Evolutionary conservation across 805 yeast species (phyloP), one percentile per base, ranked within the genome.

Genomic region (Yarrowia sp.): DNA sequence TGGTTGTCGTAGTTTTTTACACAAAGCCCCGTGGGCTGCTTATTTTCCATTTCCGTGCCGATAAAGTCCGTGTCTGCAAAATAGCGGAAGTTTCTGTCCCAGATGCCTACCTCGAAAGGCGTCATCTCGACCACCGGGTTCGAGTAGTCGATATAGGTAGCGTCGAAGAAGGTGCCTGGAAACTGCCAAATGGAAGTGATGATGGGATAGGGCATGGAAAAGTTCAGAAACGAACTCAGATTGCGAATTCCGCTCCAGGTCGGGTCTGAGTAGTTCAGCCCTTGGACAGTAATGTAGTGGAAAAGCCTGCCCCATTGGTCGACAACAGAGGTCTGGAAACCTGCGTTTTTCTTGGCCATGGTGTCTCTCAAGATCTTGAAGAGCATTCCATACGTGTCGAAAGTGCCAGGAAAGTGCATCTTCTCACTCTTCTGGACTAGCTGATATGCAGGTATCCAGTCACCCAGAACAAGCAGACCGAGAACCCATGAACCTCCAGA

Each of bases 401-500:
- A 75, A 73, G 66, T 76, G 72, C 69, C 84, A 83, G 9, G 63
- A 65, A 46, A 65, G 51, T 16, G 66, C 67, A 41, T 65, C 21
- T 41, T 41, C 21, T 41, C 47, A n/a, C 47, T 41, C 47, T 24
- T 41, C 21, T 25, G 66, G 31, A 27, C 51, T 18, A 44, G 24
- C 6, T 44, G 33, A 16, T 25, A 33, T 3, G 33, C 21, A 13
- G 51, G 53, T 59, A 41, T 65, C 68, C 77, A 79, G 65, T 77
- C 76, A 65, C 78, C 71, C 13, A 76, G 61, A 6, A 75, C 69
- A 29, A 80, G 65, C 19, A 81, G 79, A 47, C 86, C 80, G 1
- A 86, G 81, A 9, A 84, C 71, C 91, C 92, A 86, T 47, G 86
- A 80, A 0, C 91, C 92, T 1, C 91, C 91, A 2, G 90, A 84